Base-by-base conservation (phyloP, 495 filamentous ascomycete genomes). In the Aspergillus bridgeri region DNA sequence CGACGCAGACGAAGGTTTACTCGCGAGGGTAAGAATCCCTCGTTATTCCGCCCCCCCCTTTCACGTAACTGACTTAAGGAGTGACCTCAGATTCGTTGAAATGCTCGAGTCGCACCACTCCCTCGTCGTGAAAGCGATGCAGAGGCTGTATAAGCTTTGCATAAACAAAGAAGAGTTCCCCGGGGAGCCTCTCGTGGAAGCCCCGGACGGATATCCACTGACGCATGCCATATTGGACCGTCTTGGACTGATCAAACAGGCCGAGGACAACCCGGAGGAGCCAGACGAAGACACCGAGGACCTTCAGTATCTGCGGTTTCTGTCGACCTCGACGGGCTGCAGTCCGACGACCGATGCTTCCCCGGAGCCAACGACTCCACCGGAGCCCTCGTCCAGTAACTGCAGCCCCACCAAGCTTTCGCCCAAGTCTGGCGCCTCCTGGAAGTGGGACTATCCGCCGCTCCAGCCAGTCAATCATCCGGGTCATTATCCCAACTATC, bases 101-200 rank as follows among this genome's bases (percentile, higher is more conserved):
- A 78, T 79, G 75, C 69, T 79, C 19, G 74, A 78, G 55, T 78
- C 76, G 13, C 74, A 78, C 38, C 76, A 78, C 53, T 73, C 74
- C 1, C 59, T 78, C 1, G 74, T 77, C 7, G 70, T 79, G 51
- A 75, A 79, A 57, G 76, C 74, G 1, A 61, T 79, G 9, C 75
- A 77, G 53, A 69, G 72, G 51, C 65, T 79, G 15, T 78, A 79
- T 65, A 77, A 71, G 42, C 65, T 72, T 59, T 79, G 74, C 58
- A 57, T 77, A 38, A 73, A 68, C 58, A 75, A 76, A 13, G 75
- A 79, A 62, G 70, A 70, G 11, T 77, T 79, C 52, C 76, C 76
- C 1, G 76, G 76, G n/a, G 75, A 77, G 45, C 70, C 75, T 9
- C 73, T 79, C 13, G 69, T 60, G 42, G 74, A 78, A 61, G 64